A percentile compares a stretch with the other conserved stretches of the same genome.
Evolutionary conservation across 805 yeast species (phyloP).

Genomic region (Naumovozyma dairenensis): DNA sequence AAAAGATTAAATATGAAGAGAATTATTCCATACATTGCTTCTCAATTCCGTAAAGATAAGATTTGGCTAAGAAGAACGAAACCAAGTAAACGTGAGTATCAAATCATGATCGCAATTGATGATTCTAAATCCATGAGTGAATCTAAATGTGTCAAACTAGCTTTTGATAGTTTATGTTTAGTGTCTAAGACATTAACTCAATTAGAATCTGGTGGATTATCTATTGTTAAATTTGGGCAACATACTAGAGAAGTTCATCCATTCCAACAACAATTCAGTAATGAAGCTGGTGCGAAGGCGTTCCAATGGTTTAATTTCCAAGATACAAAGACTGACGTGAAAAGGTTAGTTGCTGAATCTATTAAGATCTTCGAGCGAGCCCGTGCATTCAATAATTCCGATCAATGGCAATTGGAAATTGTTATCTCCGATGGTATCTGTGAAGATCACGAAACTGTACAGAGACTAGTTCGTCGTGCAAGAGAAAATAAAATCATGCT

Average conservation of each 20-base stretch:
- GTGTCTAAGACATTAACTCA: slow-evolving; percentile 91
- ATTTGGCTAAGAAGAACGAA: slow-evolving; percentile 97
- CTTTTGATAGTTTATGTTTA: slow-evolving; percentile 87
- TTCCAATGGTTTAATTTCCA: slow-evolving; percentile 87
- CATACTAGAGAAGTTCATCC: slow-evolving; percentile 77
- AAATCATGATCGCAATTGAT: slow-evolving; percentile 94
- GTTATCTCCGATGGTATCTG: slow-evolving; percentile 95
- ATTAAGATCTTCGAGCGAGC: slow-evolving; percentile 61
- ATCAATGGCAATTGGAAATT: slow-evolving; percentile 88
- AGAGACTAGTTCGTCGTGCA: slow-evolving; percentile 80
- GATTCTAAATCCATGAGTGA: slow-evolving; percentile 97
- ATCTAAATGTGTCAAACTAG: slow-evolving; percentile 78
- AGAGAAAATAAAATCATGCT: slow-evolving; percentile 88
- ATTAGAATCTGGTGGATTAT: slow-evolving; percentile 86
- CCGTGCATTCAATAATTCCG: slow-evolving; percentile 42
- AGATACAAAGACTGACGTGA: slow-evolving; percentile 79
- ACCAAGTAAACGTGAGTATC: slow-evolving; percentile 95
- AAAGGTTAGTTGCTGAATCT: slow-evolving; percentile 60
- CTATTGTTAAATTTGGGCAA: slow-evolving; percentile 86
- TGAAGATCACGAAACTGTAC: slow-evolving; percentile 81
- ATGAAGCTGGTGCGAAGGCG: slow-evolving; percentile 72
- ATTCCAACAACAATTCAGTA: slow-evolving; percentile 74
- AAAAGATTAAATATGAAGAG: slow-evolving; percentile 95
- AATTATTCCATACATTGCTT: slow-evolving; percentile 94
- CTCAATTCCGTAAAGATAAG: slow-evolving; percentile 93